Evolutionary conservation across 2,329 filamentous ascomycete species (phyloP).

Genomic region (Colletotrichum liriopes): DNA sequence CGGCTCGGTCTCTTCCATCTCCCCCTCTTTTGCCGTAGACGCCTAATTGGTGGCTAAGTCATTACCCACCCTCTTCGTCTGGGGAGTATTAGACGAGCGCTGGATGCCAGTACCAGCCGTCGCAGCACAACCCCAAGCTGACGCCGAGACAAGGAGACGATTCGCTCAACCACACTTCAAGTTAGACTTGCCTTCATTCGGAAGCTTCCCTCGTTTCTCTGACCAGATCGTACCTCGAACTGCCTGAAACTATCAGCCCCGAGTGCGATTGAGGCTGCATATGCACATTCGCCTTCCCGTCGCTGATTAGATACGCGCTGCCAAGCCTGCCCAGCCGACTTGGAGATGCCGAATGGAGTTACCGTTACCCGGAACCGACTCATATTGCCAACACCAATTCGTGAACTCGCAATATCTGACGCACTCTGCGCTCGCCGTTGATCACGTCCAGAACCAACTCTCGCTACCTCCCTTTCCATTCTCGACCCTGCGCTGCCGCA

Average conservation of each 20-base stretch:
- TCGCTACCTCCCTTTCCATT: not conserved
- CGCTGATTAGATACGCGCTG: not conserved
- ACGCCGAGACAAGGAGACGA: not conserved
- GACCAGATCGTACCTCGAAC: not conserved
- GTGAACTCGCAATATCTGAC: not conserved
- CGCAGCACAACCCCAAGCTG: not conserved
- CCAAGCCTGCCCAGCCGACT: slow-evolving; percentile 17
- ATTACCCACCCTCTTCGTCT: too few relatives aligned
- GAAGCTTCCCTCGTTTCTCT: not conserved
- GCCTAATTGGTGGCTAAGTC: not conserved
- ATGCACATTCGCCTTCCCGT: not conserved
- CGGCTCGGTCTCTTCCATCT: slow-evolving; percentile 21
- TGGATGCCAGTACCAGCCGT: not conserved
- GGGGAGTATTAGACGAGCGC: not conserved
- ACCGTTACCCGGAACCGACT: not conserved
- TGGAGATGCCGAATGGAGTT: slow-evolving; percentile 5
- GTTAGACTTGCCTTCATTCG: not conserved
- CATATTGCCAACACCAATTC: not conserved
- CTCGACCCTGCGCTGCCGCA: not conserved
- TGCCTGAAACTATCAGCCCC: not conserved
- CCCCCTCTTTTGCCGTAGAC: slow-evolving; percentile 12
- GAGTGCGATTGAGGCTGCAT: slow-evolving; percentile 9
- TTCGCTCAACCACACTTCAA: not conserved
- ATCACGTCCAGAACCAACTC: not conserved
- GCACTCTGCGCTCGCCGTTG: not conserved